Percentiles rank a stretch among this genome's conserved stretches.
Evolutionary conservation across 2,329 filamentous ascomycete genomes (phyloP).

Genomic region (Phyllachora maydis): DNA sequence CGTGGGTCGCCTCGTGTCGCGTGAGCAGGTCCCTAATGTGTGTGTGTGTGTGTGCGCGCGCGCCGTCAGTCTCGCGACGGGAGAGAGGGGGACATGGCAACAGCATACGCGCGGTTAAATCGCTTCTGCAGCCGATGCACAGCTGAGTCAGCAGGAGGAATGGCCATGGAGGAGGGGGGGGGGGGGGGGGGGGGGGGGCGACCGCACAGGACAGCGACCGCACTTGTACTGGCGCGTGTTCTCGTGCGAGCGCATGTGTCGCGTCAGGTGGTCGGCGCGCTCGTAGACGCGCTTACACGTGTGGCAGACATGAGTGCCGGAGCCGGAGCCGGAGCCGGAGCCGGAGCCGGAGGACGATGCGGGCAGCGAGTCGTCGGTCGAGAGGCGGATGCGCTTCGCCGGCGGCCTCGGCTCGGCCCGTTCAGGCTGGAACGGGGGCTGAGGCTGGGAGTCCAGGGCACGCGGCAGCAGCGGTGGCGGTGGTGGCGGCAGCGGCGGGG

Average conservation of each 20-base stretch:
- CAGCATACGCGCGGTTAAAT: not conserved
- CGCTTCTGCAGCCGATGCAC: not conserved
- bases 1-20: slow-evolving; percentile 10
- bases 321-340: slow-evolving; percentile 2
- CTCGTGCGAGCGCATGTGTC: slow-evolving; percentile 10
- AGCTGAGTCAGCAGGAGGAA: slow-evolving; percentile 1
- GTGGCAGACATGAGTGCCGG: slow-evolving; percentile 9
- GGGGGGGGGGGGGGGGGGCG: slow-evolving; percentile 2
- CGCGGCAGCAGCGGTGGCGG: no score
- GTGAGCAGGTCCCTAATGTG: slow-evolving; percentile 10
- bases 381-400: slow-evolving; percentile 5
- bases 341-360: not conserved
- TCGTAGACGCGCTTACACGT: slow-evolving; percentile 10
- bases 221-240: slow-evolving; percentile 10
- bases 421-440: no score
- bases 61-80: no score
- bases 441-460: no score
- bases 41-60: no score
- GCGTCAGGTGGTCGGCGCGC: slow-evolving; percentile 10
- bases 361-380: not conserved
- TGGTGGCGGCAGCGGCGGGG: slow-evolving; percentile 5
- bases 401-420: not conserved
- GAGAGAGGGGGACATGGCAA: not conserved
- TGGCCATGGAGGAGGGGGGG: not conserved
- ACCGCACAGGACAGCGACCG: slow-evolving; percentile 9